Percentiles rank a stretch among this genome's conserved stretches.
Conservation (phyloP, 2,329 filamentous ascomycete genomes). For the Cladosporium velox region DNA sequence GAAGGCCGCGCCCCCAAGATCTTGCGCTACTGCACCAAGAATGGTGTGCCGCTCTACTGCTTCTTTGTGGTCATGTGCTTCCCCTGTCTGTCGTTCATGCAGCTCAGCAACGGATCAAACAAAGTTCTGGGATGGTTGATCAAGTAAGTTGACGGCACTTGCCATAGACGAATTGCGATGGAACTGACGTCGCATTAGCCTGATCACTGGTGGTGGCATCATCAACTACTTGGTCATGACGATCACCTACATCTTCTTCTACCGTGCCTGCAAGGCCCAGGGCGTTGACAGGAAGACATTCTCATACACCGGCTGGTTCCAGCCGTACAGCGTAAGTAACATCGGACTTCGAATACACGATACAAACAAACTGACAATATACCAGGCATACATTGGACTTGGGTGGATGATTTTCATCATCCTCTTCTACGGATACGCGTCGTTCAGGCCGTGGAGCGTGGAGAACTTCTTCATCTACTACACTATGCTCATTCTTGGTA, state of each 20-base stretch:
- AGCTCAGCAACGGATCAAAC: constrained; percentile 35
- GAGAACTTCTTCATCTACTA: constrained; percentile 55
- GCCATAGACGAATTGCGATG: too few relatives aligned
- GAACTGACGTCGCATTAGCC: constrained; percentile 22
- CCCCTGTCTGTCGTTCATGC: constrained; percentile 39
- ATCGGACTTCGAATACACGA: background rate
- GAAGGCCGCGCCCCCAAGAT: constrained; percentile 57
- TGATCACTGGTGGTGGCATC: constrained; percentile 60
- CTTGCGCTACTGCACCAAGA: constrained; percentile 60
- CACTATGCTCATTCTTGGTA: constrained; percentile 31
- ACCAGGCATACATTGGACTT: constrained; percentile 36
- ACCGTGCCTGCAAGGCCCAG: constrained; percentile 55
- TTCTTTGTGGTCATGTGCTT: constrained; percentile 52
- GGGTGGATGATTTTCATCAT: constrained; percentile 40
- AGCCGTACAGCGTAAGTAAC: constrained; percentile 55
- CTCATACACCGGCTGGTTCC: constrained; percentile 58
- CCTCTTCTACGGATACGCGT: constrained; percentile 58
- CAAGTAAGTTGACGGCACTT: constrained; percentile 34
- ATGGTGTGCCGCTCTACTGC: constrained; percentile 63
- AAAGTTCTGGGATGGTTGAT: constrained; percentile 46
- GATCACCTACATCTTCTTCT: constrained; percentile 61
- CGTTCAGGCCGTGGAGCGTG: constrained; percentile 50
- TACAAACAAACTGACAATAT: background rate
- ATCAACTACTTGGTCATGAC: constrained; percentile 66
- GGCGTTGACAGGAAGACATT: constrained; percentile 54